Conservation (phyloP, 164 flowering plant species). For the Piper betle region DNA sequence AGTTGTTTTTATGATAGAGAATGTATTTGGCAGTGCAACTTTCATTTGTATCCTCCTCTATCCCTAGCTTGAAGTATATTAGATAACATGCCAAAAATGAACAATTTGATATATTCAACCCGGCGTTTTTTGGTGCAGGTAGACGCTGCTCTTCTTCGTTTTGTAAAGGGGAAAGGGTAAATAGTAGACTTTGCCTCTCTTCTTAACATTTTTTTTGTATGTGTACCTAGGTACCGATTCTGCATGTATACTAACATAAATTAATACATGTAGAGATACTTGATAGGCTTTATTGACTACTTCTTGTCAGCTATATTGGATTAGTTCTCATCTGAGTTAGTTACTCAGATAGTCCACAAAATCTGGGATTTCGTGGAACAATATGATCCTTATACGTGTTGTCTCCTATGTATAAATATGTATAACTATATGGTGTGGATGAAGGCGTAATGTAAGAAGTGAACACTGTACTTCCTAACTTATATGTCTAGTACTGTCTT, state of each 20-base stretch:
- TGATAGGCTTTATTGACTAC: too few species aligned
- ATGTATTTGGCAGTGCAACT: too few species aligned
- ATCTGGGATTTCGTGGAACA: too few species aligned
- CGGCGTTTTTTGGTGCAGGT: constrained; percentile 33
- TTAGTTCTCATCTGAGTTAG: not conserved
- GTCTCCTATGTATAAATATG: too few species aligned
- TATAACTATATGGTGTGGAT: too few species aligned
- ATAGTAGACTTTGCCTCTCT: not conserved
- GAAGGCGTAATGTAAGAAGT: not conserved
- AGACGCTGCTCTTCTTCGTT: constrained; percentile 55
- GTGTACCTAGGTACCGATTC: too few species aligned
- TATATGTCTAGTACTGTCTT: too few species aligned
- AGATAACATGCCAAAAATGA: not conserved
- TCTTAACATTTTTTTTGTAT: not conserved
- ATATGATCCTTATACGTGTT: too few species aligned
- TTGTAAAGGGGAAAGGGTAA: constrained; percentile 71
- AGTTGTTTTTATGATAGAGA: not conserved
- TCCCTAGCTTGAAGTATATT: not conserved
- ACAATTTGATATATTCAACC: not conserved
- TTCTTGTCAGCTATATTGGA: not conserved
- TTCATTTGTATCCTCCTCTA: not conserved
- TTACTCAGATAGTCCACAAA: not conserved
- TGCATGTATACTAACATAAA: too few species aligned
- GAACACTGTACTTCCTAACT: not conserved
- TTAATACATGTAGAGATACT: too few species aligned